These are phyloP conservation scores for Pezicula carpinea DNA, from an alignment of 2,329 filamentous ascomycete species.

Conservation along the genomic window DNA sequence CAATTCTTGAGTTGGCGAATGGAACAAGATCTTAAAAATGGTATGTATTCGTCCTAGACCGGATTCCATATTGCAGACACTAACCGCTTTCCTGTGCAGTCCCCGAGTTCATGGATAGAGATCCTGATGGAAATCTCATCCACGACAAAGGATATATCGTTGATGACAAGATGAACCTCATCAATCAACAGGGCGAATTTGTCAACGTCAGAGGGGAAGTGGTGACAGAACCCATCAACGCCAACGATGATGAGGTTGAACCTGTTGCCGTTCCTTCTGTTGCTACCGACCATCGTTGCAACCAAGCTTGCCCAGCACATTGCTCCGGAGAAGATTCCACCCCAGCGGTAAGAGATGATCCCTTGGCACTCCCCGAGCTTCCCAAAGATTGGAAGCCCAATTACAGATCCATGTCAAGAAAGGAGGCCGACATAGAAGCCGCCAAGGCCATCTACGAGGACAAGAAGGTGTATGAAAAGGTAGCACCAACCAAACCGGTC, in stretches of 20 bases:
- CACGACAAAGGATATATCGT: not conserved
- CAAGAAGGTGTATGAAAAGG: not conserved
- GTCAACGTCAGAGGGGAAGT: not conserved
- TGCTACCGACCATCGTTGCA: not conserved
- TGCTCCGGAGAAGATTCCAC: not conserved
- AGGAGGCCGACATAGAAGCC: not conserved
- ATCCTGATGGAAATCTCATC: not conserved
- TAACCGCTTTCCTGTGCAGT: not conserved
- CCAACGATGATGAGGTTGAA: too few relatives aligned
- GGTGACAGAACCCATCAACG: not conserved
- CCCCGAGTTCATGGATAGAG: not conserved
- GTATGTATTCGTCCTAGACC: conserved; percentile 5
- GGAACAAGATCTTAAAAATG: conserved; percentile 21
- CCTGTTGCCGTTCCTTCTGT: conserved; percentile 12
- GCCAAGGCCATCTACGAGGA: not conserved
- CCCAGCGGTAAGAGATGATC: not conserved
- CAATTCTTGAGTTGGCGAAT: conserved; percentile 19
- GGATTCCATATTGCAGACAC: too few relatives aligned
- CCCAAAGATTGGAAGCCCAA: conserved; percentile 12
- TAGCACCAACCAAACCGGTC: too few relatives aligned
- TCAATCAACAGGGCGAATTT: not conserved
- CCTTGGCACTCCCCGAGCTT: conserved; percentile 13
- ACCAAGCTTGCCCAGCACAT: not conserved
- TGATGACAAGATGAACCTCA: not conserved
- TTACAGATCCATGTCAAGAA: conserved; percentile 7